Base-by-base conservation (phyloP, 352 stramenopile genomes). In the Phytophthora syringae region DNA sequence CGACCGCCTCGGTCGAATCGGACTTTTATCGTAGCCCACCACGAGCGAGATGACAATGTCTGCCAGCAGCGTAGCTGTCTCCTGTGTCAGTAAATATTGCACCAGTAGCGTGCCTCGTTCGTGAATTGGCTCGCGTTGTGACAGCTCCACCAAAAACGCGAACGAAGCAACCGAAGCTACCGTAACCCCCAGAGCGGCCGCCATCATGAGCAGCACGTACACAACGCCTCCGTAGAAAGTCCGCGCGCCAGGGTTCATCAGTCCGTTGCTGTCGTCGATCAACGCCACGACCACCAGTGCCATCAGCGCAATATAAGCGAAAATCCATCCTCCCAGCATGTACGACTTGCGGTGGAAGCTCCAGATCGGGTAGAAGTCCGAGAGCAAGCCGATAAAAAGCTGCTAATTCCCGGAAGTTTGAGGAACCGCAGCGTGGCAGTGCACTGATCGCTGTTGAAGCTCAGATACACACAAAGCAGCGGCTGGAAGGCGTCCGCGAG, bases 321-420 rank as follows among this genome's bases (percentile, higher is more conserved):
- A 77, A 16, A 89, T 73, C 84, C 82, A 93, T 7, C 82, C 84
- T 39, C 80, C 76, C 20, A 92, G 59, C 67, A 93, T 92, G 67
- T 92, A 93, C 20, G 81, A 82, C 68, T 93, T 93, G 24, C 85
- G 82, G 18, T 92, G 82, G 22, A 92, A 85, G 45, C 60, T 84
- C 74, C 80, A 87, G 12, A 93, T 70, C 61, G 85, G 85, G 45
- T 90, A 93, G 34, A 89, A 92, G 63, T 93, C 85, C 1, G 85
- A 93, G n/a, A 90, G 25, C 16, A 90, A 48, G 11, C 85, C 85
- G 58, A 93, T 90, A 40, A 93, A 51, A 93, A 88, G 64, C 81
- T 91, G 36, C 80, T 37, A 21, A 89, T 70, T 2, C 82, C 81
- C 0, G 82, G 83, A 0, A 93, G 58, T 28, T 79, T 73, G 20